Evolutionary conservation across 2,329 filamentous ascomycete genomes (phyloP).

Genomic region (Paraphoma chrysanthemicola): DNA sequence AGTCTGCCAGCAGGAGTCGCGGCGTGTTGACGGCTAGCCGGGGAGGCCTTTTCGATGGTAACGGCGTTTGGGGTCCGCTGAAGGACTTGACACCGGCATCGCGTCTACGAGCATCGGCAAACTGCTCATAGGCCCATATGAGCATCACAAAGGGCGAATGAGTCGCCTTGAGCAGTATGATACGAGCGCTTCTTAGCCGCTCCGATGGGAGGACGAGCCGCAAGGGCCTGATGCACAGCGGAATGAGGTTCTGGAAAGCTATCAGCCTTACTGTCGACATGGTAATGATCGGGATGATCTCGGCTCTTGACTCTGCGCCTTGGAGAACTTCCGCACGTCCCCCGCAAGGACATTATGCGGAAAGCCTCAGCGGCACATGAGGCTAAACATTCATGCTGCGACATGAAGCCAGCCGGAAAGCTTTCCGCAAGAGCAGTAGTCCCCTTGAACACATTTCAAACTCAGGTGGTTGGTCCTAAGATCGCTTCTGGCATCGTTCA

Average conservation of each 20-base stretch:
- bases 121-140: conserved; percentile 71
- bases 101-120: conserved; percentile 32
- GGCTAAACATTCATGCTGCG: conserved; percentile 19
- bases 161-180: conserved; percentile 65
- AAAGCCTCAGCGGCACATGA: conserved; percentile 37
- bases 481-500: conserved; percentile 10
- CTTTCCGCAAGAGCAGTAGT: not conserved
- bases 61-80: conserved; percentile 42
- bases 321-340: conserved; percentile 5
- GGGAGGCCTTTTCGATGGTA: conserved; percentile 30
- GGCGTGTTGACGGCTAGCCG: conserved; percentile 44
- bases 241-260: conserved; percentile 69
- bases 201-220: conserved; percentile 72
- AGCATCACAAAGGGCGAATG: conserved; percentile 72
- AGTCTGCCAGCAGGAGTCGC: conserved; percentile 33
- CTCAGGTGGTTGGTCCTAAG: conserved; percentile 25
- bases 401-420: conserved; percentile 7
- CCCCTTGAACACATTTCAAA: not conserved
- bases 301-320: conserved; percentile 5
- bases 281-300: not conserved
- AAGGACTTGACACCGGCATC: conserved; percentile 32
- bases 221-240: conserved; percentile 75
- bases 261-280: conserved; percentile 38
- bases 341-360: not conserved
- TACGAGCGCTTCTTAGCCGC: conserved; percentile 67